These are phyloP conservation scores for Bipolaris zeicola DNA, from an alignment of 2,329 filamentous ascomycete species.

Conservation along the genomic window DNA sequence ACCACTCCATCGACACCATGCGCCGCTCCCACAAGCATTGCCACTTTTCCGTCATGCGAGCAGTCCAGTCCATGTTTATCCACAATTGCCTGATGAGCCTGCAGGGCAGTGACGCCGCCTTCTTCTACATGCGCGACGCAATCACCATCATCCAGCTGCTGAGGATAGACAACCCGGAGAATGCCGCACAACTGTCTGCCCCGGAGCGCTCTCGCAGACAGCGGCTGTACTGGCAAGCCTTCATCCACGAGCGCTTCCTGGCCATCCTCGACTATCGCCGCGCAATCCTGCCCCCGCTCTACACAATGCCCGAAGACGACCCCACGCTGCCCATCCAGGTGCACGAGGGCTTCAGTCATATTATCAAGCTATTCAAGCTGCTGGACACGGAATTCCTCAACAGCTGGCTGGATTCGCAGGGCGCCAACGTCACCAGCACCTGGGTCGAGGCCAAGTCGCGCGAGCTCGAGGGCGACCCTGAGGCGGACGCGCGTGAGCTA, in stretches of 20 bases:
- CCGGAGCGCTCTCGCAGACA: slow-evolving; percentile 53
- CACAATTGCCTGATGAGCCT: slow-evolving; percentile 60
- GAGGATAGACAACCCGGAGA: slow-evolving; percentile 51
- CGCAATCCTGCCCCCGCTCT: slow-evolving; percentile 50
- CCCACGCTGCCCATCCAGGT: slow-evolving; percentile 47
- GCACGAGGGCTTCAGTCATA: slow-evolving; percentile 52
- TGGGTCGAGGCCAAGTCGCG: slow-evolving; percentile 56
- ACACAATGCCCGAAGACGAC: slow-evolving; percentile 50
- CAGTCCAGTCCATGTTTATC: slow-evolving; percentile 60
- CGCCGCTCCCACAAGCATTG: slow-evolving; percentile 49
- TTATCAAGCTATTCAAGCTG: slow-evolving; percentile 54
- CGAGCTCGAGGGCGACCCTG: slow-evolving; percentile 49
- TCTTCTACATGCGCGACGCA: slow-evolving; percentile 58
- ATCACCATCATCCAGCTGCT: slow-evolving; percentile 49
- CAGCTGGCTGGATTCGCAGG: slow-evolving; percentile 52
- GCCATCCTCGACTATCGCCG: slow-evolving; percentile 58
- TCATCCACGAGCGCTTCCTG: slow-evolving; percentile 63
- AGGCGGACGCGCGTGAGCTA: slow-evolving; percentile 47
- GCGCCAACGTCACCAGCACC: slow-evolving; percentile 43
- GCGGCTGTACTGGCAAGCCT: slow-evolving; percentile 62
- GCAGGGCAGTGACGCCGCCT: slow-evolving; percentile 56
- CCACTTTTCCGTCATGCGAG: slow-evolving; percentile 52
- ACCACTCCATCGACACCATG: slow-evolving; percentile 46
- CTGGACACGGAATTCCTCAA: slow-evolving; percentile 53
- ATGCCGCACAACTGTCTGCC: slow-evolving; percentile 37